Percentiles rank a stretch among this genome's conserved stretches.
Evolutionary conservation across 2,329 filamentous ascomycete species (phyloP).

Genomic region (Scopulariopsis brevicaulis): DNA sequence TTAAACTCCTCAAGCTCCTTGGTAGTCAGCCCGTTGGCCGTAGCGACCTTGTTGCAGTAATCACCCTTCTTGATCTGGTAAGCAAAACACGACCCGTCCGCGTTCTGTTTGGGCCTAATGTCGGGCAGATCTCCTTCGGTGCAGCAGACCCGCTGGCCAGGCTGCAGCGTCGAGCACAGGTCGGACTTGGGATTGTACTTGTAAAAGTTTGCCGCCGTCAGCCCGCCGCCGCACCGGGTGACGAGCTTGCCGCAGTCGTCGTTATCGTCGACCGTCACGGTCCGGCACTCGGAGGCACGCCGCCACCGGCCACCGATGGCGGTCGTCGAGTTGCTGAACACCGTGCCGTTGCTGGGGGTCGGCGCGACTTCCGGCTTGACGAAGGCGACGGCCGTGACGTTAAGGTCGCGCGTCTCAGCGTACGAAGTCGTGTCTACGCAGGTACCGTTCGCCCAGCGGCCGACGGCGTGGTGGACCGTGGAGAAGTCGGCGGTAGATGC

Average conservation of each 20-base stretch:
- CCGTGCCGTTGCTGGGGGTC: no score
- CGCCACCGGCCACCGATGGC: no score
- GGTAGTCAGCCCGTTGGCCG: slow-evolving; percentile 19
- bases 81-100: slow-evolving; percentile 22
- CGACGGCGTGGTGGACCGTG: no score
- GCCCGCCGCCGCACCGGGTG: slow-evolving; percentile 18
- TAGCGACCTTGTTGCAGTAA: slow-evolving; percentile 20
- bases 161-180: slow-evolving; percentile 15
- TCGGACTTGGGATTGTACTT: slow-evolving; percentile 21
- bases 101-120: slow-evolving; percentile 9
- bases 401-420: no score
- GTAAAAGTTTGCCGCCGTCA: slow-evolving; percentile 23
- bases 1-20: slow-evolving; percentile 24
- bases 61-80: slow-evolving; percentile 21
- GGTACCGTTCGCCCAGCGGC: no score
- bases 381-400: no score
- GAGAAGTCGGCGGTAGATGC: no score
- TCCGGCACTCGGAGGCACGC: slow-evolving; percentile 10
- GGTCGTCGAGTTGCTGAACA: no score
- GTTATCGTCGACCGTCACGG: slow-evolving; percentile 18
- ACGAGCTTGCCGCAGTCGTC: slow-evolving; percentile 25
- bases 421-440: no score
- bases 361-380: no score
- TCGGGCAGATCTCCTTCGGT: slow-evolving; percentile 13
- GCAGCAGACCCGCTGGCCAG: slow-evolving; percentile 24